These are phyloP conservation scores for Aciculoconidium aculeatum DNA, from an alignment of 805 yeast genomes.

Conservation along the genomic window DNA sequence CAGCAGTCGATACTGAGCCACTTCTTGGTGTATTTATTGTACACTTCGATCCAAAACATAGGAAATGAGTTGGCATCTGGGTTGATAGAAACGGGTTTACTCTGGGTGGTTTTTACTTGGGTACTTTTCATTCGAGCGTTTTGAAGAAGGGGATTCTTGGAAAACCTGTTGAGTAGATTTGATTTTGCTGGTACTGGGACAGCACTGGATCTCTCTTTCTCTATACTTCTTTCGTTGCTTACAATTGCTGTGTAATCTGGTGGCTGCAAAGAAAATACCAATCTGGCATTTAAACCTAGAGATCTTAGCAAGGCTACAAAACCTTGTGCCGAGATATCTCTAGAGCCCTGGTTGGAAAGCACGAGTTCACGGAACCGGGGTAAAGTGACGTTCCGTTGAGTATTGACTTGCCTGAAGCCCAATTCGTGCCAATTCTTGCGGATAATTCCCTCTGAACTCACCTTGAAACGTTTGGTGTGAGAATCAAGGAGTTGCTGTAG, in stretches of 20 bases:
- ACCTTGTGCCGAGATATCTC: constrained; percentile 83
- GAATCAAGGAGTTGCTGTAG: constrained; percentile 57
- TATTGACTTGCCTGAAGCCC: constrained; percentile 15
- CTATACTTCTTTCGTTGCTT: too few relatives aligned
- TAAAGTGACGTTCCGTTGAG: constrained; percentile 24
- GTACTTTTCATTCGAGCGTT: too few relatives aligned
- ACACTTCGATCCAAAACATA: constrained; percentile 89
- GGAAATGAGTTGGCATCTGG: too few relatives aligned
- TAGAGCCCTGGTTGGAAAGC: constrained; percentile 51
- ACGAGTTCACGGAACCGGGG: constrained; percentile 41
- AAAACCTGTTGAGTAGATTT: too few relatives aligned
- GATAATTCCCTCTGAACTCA: constrained; percentile 35
- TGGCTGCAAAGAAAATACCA: constrained; percentile 82
- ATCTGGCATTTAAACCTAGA: constrained; percentile 62
- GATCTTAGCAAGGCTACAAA: constrained; percentile 73
- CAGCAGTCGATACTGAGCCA: constrained; percentile 90
- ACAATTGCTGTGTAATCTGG: constrained; percentile 90
- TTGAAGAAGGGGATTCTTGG: too few relatives aligned
- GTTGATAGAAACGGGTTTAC: too few relatives aligned
- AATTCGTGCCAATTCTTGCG: constrained; percentile 32
- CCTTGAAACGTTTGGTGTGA: constrained; percentile 54
- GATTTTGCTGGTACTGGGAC: too few relatives aligned
- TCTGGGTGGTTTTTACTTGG: too few relatives aligned
- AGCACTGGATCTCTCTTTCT: too few relatives aligned
- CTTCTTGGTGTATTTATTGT: constrained; percentile 65